A percentile compares a stretch with the other conserved stretches of the same genome.
phyloP scores from a whole-genome alignment of 2,329 filamentous ascomycete species.

The Paraphoma chrysanthemicola region DNA sequence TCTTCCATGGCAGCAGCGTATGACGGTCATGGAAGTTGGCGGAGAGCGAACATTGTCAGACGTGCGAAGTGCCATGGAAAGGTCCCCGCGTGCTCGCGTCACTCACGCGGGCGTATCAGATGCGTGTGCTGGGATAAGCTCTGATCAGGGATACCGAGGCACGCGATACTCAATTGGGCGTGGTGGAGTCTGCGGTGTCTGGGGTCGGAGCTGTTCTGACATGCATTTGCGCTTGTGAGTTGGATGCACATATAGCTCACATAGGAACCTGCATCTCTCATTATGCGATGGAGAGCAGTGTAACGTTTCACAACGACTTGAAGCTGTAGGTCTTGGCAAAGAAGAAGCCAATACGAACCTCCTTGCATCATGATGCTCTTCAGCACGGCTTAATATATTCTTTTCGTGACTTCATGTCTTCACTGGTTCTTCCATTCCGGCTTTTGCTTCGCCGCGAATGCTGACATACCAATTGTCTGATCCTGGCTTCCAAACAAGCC shows the following conservation, averaged over 20 bases:
- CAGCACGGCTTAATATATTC: neutral
- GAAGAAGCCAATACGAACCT: too few relatives aligned
- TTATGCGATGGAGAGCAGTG: too few relatives aligned
- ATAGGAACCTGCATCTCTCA: too few relatives aligned
- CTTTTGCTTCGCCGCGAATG: slow-evolving; percentile 95
- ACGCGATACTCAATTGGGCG: slow-evolving; percentile 11
- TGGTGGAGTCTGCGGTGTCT: neutral
- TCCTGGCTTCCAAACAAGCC: slow-evolving; percentile 91
- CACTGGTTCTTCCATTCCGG: slow-evolving; percentile 86
- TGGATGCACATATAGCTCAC: too few relatives aligned
- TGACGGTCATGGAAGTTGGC: neutral
- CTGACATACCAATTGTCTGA: slow-evolving; percentile 95
- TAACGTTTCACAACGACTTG: too few relatives aligned
- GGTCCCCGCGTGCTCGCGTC: slow-evolving; percentile 14
- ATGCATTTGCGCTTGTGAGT: too few relatives aligned
- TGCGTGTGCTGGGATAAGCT: slow-evolving; percentile 21
- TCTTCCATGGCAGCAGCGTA: slow-evolving; percentile 10
- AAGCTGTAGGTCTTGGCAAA: too few relatives aligned
- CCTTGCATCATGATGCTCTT: too few relatives aligned
- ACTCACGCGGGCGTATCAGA: slow-evolving; percentile 14
- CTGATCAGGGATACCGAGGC: slow-evolving; percentile 6
- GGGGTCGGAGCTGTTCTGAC: too few relatives aligned
- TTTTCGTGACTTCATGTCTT: neutral
- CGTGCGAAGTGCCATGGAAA: slow-evolving; percentile 1
- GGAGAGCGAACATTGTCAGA: slow-evolving; percentile 13